Evolutionary conservation across 352 stramenopile species (phyloP), one percentile per base, ranked within the genome.

Genomic region (Phytophthora hibernalis): DNA sequence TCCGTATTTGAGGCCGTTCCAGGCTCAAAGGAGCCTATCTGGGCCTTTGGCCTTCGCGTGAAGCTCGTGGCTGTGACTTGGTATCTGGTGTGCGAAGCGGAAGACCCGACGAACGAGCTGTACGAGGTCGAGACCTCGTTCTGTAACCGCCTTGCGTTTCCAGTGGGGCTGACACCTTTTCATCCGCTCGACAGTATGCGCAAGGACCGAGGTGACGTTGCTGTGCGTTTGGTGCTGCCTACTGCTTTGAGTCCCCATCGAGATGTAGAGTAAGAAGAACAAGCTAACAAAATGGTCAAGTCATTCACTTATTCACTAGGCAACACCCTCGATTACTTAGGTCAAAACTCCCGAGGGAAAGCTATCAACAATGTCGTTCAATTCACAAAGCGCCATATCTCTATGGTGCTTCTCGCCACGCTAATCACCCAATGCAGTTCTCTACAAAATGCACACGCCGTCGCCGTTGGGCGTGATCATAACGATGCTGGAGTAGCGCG

Each of bases 401-500:
- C 45, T 51, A 60, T 51, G 45, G 64, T 61, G 49, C 43, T 54
- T 54, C 35, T 42, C 9, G 20, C 45, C 30, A 18, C 33, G 35
- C 37, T 22, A 51, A 13, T 53, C 52, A 62, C 53, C 57, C 48
- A 35, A 45, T 58, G 15, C 15, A 9, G 9, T 20, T 44, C 33
- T 61, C 58, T 89, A 93, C 54, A 93, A 65, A 33, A 93, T 88
- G 72, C 85, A 93, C 44, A 93, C 80, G 30, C 85, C 85, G 62
- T 93, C 80, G 21, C 85, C 85, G 56, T 92, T 91, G 51, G 85
- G 85, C 42, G 85, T 92, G 73, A 93, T 90, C 85, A 93, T 93
- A 65, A 93, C 85, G 60, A 93, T 93, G 61, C 85, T 93, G n/a
- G 81, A 91, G 74, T 88, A 93, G 37, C 85, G 85, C 61, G 85